phyloP scores from a whole-genome alignment of 345 rosid species.

The Gossypium sturtianum region DNA sequence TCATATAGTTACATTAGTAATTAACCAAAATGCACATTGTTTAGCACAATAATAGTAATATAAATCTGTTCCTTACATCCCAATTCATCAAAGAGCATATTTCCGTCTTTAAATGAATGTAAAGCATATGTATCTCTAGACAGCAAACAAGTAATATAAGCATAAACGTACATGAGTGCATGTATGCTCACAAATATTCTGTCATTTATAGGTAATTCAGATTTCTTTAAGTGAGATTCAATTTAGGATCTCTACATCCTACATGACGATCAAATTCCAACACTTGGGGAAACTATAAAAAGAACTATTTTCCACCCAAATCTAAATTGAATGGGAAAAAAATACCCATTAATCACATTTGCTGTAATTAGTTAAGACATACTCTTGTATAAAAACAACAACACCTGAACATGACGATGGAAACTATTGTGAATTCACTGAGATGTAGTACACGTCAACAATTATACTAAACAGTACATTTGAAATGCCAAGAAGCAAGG shows the following conservation, averaged over 20 bases:
- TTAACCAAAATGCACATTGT: neutral
- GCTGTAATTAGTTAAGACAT: neutral
- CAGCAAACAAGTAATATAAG: neutral
- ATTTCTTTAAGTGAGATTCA: neutral
- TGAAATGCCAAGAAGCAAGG: neutral
- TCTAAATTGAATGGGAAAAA: neutral
- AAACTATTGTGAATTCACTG: neutral
- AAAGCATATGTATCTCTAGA: neutral
- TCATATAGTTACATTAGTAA: neutral
- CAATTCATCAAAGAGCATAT: neutral
- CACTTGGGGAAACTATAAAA: neutral
- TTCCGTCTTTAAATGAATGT: neutral
- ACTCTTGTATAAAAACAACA: neutral
- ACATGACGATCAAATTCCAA: neutral
- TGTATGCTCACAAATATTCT: neutral
- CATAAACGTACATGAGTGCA: neutral
- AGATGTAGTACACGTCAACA: neutral
- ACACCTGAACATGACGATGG: neutral
- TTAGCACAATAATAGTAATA: neutral
- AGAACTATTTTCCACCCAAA: neutral
- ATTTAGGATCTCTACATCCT: neutral
- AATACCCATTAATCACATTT: neutral
- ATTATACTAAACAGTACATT: neutral
- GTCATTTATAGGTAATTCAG: neutral
- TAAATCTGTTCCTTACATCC: neutral